Percentiles rank a stretch among this genome's conserved stretches.
Evolutionary conservation across 176 grass and related monocot species (phyloP).

Genomic region (Coix lacrymajobi): DNA sequence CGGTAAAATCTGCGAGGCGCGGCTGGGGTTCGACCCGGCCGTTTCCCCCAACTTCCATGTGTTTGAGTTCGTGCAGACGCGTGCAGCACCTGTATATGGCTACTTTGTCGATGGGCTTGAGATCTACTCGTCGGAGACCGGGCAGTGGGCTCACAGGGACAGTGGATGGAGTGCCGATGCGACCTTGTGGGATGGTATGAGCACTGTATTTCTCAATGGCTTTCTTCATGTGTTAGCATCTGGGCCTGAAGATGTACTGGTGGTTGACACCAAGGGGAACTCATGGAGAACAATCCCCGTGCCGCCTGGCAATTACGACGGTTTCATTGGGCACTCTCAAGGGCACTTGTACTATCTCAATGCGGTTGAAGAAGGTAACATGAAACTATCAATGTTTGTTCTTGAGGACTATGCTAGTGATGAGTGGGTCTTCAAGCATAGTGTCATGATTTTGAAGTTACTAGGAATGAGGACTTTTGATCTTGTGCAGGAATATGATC

Average conservation of each 20-base stretch:
- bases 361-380: not conserved
- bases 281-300: not conserved
- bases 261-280: not conserved
- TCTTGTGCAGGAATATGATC: not conserved
- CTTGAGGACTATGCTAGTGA: not conserved
- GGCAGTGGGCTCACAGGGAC: not conserved
- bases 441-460: not conserved
- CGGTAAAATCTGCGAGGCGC: rapidly evolving
- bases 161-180: not conserved
- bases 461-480: not conserved
- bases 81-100: too few species aligned
- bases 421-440: constrained; percentile 7
- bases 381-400: not conserved
- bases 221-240: not conserved
- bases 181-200: not conserved
- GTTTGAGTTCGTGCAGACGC: not conserved
- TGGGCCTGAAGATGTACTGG: not conserved
- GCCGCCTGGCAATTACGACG: not conserved
- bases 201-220: constrained; percentile 10
- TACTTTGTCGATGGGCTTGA: not conserved
- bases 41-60: constrained; percentile 5
- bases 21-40: not conserved
- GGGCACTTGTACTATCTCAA: not conserved
- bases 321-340: not conserved
- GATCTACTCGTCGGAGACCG: constrained; percentile 3